phyloP scores from a whole-genome alignment of 2,329 filamentous ascomycete genomes.

The Ascochyta koolunga region DNA sequence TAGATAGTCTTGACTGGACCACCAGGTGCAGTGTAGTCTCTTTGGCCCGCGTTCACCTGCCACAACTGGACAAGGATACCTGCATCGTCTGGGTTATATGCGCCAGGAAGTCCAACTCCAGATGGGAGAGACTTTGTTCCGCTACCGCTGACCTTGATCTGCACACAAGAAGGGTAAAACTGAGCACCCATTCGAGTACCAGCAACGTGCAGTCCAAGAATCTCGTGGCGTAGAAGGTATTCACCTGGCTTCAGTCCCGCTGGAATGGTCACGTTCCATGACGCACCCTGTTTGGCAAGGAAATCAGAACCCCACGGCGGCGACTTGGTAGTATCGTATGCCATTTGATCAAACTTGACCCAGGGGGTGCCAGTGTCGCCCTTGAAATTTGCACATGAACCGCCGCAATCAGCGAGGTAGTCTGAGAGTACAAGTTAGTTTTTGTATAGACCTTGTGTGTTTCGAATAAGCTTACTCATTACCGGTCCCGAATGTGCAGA shows the following conservation, averaged over 20 bases:
- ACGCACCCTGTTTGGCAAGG: conserved; percentile 43
- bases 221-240: conserved; percentile 30
- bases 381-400: conserved; percentile 41
- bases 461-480: conserved; percentile 23
- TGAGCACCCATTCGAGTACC: conserved; percentile 25
- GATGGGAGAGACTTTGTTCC: conserved; percentile 15
- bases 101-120: conserved; percentile 28
- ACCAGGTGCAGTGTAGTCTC: conserved; percentile 25
- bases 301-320: conserved; percentile 45
- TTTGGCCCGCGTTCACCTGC: conserved; percentile 20
- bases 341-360: conserved; percentile 50
- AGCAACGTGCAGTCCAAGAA: conserved; percentile 26
- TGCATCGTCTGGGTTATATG: conserved; percentile 30
- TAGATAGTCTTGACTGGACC: conserved; percentile 23
- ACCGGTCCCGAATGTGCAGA: conserved; percentile 44
- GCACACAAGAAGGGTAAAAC: conserved; percentile 26
- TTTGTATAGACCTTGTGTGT: not conserved
- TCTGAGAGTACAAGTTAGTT: not conserved
- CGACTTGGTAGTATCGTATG: conserved; percentile 33
- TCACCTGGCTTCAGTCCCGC: conserved; percentile 36
- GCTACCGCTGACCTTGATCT: conserved; percentile 21
- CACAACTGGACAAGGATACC: conserved; percentile 26
- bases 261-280: conserved; percentile 43
- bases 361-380: conserved; percentile 43
- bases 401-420: conserved; percentile 47